These are phyloP conservation scores for Myriosclerotinia curreyana DNA, from an alignment of 2,329 filamentous ascomycete species.

Conservation along the genomic window DNA sequence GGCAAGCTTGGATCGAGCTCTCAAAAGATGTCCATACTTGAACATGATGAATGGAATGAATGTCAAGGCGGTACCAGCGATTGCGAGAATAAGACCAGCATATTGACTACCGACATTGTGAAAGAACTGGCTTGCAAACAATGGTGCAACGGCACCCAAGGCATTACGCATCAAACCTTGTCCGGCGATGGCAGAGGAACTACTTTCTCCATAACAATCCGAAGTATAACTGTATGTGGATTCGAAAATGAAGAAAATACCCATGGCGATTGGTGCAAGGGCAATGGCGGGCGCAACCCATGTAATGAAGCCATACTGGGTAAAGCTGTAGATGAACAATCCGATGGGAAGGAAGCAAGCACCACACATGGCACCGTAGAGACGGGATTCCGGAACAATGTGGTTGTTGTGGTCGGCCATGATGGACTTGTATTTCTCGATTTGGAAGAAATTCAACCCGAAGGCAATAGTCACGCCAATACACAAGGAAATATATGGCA, in stretches of 20 bases:
- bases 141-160: conserved; percentile 19
- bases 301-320: conserved; percentile 26
- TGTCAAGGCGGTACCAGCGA: conserved; percentile 13
- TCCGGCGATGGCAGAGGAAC: conserved; percentile 19
- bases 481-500: conserved; percentile 54
- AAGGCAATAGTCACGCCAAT: conserved; percentile 40
- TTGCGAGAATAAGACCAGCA: conserved; percentile 19
- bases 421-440: conserved; percentile 12
- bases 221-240: conserved; percentile 20
- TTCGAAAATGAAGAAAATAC: conserved; percentile 22
- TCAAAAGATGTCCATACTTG: conserved; percentile 19
- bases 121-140: conserved; percentile 22
- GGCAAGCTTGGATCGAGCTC: conserved; percentile 52
- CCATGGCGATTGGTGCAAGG: conserved; percentile 17
- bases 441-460: conserved; percentile 16
- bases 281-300: conserved; percentile 21
- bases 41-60: conserved; percentile 20
- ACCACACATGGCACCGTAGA: conserved; percentile 77
- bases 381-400: conserved; percentile 62
- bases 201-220: conserved; percentile 22
- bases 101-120: conserved; percentile 22
- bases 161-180: conserved; percentile 22
- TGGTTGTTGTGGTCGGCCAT: background rate
- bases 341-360: conserved; percentile 72
- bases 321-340: conserved; percentile 66